phyloP scores from a whole-genome alignment of 768 basidiomycete genomes.

The Chlorophyllum brunneum region DNA sequence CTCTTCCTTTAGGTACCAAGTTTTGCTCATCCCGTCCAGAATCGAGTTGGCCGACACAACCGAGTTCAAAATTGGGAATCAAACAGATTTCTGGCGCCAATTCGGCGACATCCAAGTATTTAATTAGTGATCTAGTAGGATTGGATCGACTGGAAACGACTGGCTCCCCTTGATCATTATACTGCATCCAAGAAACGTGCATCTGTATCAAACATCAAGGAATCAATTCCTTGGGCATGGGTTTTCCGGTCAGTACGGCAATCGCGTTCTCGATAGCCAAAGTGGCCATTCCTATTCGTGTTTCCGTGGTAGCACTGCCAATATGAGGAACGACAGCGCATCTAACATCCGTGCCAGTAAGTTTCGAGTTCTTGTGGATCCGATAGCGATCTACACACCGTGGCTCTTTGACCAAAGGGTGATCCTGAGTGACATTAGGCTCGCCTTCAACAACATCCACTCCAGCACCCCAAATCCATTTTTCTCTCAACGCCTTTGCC shows the following conservation, averaged over 20 bases:
- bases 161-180: too few relatives aligned
- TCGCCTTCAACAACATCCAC: conserved; percentile 95
- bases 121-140: too few relatives aligned
- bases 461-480: conserved; percentile 89
- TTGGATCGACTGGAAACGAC: too few relatives aligned
- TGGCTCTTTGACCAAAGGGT: conserved; percentile 77
- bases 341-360: conserved; percentile 30
- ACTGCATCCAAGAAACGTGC: neutral
- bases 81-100: too few relatives aligned
- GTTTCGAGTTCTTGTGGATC: neutral
- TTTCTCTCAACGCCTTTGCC: conserved; percentile 68
- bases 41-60: too few relatives aligned
- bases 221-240: conserved; percentile 39
- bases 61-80: too few relatives aligned
- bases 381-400: conserved; percentile 37
- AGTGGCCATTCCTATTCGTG: conserved; percentile 77
- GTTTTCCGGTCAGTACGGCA: conserved; percentile 45
- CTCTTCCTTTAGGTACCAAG: too few relatives aligned
- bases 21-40: too few relatives aligned
- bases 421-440: conserved; percentile 66
- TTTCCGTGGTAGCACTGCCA: conserved; percentile 85
- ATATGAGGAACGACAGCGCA: conserved; percentile 88
- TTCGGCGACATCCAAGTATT: too few relatives aligned
- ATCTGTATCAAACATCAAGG: neutral
- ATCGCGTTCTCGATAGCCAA: conserved; percentile 69